Percentiles rank a stretch among this genome's conserved stretches.
Conservation (phyloP, 805 yeast genomes). For the Suhomyces faveliae region DNA sequence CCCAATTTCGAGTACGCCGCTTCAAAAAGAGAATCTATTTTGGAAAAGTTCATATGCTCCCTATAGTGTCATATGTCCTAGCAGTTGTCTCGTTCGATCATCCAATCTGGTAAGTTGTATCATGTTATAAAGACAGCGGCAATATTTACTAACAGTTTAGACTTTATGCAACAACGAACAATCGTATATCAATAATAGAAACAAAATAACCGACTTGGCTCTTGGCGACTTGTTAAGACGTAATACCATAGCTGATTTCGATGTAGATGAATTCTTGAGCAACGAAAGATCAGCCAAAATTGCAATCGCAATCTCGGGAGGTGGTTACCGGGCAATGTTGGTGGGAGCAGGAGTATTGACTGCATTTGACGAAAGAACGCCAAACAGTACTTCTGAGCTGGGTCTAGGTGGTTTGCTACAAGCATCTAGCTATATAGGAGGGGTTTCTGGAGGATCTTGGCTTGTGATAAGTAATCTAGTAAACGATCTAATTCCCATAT, state of each 20-base stretch:
- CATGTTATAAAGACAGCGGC: background rate
- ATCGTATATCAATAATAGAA: conserved; percentile 29
- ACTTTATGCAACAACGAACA: conserved; percentile 19
- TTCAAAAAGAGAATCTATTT: background rate
- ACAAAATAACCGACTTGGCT: conserved; percentile 25
- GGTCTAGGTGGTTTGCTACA: conserved; percentile 54
- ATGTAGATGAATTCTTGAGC: conserved; percentile 20
- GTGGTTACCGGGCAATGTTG: conserved; percentile 60
- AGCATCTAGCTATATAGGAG: conserved; percentile 54
- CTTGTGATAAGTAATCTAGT: conserved; percentile 47
- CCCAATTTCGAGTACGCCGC: background rate
- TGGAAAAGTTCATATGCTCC: conserved; percentile 25
- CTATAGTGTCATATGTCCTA: conserved; percentile 24
- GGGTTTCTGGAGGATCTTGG: conserved; percentile 77
- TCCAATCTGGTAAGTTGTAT: conserved; percentile 18
- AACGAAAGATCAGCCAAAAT: conserved; percentile 21
- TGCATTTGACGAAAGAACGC: conserved; percentile 50
- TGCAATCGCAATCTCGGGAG: conserved; percentile 49
- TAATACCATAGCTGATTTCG: conserved; percentile 33
- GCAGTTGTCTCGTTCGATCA: conserved; percentile 15
- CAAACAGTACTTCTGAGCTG: conserved; percentile 15
- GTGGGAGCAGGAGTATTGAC: conserved; percentile 55
- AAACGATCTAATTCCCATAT: conserved; percentile 29
- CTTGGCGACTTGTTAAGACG: conserved; percentile 27
- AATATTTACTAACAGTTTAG: conserved; percentile 12